Evolutionary conservation across 306 rosid genomes (phyloP).

Genomic region (Dryas octopetala): DNA sequence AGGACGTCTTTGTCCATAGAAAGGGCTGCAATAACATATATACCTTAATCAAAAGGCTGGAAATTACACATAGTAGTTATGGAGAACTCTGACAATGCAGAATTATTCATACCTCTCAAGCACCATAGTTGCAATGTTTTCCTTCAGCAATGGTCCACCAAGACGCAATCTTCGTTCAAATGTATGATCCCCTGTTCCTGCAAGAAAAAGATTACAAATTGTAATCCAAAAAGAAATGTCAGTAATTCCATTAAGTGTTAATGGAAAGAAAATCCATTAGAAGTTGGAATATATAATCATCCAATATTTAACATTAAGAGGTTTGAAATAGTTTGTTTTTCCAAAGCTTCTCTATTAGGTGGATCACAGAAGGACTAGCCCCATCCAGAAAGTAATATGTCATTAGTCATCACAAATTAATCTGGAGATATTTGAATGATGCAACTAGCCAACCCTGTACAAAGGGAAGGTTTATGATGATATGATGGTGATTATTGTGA

Average conservation of each 20-base stretch:
- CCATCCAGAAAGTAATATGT: background rate
- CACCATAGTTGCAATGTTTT: slow-evolving; percentile 96
- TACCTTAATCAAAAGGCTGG: slow-evolving; percentile 11
- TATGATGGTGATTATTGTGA: no score
- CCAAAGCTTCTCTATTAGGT: background rate
- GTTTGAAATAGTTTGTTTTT: background rate
- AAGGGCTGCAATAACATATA: slow-evolving; percentile 66
- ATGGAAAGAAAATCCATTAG: background rate
- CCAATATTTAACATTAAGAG: background rate
- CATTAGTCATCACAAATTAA: background rate
- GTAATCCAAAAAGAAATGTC: slow-evolving; percentile 18
- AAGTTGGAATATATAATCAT: background rate
- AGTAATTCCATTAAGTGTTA: background rate
- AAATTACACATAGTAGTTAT: slow-evolving; percentile 4
- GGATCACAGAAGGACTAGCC: background rate
- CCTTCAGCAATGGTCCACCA: slow-evolving; percentile 84
- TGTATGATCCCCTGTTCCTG: slow-evolving; percentile 95
- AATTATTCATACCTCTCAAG: slow-evolving; percentile 77
- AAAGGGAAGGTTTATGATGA: no score
- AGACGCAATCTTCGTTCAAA: slow-evolving; percentile 90
- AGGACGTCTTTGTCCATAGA: slow-evolving; percentile 97
- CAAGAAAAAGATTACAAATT: background rate
- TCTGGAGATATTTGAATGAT: background rate
- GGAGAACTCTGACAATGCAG: slow-evolving; percentile 5
- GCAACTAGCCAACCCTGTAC: no score